Evolutionary conservation across 768 basidiomycete genomes (phyloP).

Genomic region (Podaxis mareebaensis): DNA sequence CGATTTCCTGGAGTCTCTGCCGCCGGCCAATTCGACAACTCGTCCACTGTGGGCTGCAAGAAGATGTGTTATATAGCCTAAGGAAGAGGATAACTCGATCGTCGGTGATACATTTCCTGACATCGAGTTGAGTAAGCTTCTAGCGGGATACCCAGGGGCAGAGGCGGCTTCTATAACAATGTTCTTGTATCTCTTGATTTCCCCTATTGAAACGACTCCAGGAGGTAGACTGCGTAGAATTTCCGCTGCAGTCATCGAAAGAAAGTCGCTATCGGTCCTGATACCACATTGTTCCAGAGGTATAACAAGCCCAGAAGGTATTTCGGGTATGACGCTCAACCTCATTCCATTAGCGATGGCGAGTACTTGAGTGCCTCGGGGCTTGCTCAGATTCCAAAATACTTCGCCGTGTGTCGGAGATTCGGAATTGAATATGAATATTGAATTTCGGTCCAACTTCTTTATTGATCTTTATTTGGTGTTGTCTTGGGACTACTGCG

Average conservation of each 20-base stretch:
- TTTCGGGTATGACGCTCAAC: constrained; percentile 35
- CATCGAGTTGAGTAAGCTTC: constrained; percentile 27
- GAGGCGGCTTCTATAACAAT: constrained; percentile 44
- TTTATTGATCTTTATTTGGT: constrained; percentile 3
- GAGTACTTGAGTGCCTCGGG: no score
- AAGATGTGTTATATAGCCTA: neutral
- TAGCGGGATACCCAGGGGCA: constrained; percentile 39
- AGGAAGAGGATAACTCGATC: neutral
- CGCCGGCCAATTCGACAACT: constrained; percentile 71
- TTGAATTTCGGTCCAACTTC: neutral
- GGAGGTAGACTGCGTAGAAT: constrained; percentile 52
- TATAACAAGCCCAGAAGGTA: constrained; percentile 46
- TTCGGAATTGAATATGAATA: neutral
- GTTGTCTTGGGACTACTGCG: neutral
- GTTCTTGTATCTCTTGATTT: constrained; percentile 43
- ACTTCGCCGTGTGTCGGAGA: neutral
- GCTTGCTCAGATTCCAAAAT: no score
- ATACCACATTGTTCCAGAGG: constrained; percentile 50
- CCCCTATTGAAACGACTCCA: constrained; percentile 46
- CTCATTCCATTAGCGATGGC: constrained; percentile 33
- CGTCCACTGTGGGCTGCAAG: constrained; percentile 28
- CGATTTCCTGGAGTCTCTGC: constrained; percentile 65
- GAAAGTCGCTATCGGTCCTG: constrained; percentile 56
- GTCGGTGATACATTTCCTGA: constrained; percentile 21
- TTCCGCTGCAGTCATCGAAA: constrained; percentile 47